Evolutionary conservation across 2,329 filamentous ascomycete genomes (phyloP).

Genomic region (Chaetomium sp.): DNA sequence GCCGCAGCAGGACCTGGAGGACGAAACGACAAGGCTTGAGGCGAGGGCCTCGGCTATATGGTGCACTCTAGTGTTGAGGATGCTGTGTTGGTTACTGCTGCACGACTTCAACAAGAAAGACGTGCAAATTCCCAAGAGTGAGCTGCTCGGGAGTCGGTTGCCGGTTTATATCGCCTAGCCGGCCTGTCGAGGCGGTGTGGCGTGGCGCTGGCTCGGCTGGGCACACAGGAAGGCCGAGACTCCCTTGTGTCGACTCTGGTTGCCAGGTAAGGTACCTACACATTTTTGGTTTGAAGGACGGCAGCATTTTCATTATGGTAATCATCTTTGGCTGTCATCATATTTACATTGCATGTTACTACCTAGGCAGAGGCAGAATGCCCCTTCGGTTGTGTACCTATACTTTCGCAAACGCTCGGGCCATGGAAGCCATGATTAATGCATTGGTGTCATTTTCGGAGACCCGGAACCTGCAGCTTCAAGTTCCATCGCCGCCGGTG

Average conservation of each 20-base stretch:
- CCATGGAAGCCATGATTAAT: not conserved
- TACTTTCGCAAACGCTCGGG: not conserved
- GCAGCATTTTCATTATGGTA: not conserved
- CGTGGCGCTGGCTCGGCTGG: not conserved
- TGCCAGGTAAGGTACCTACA: too few species aligned
- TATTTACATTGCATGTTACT: not conserved
- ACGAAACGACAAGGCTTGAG: constrained; percentile 22
- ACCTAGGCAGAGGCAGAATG: not conserved
- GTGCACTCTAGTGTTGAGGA: constrained; percentile 58
- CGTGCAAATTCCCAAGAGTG: constrained; percentile 55
- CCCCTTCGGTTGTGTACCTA: not conserved
- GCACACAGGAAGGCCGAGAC: not conserved
- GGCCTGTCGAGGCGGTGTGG: not conserved
- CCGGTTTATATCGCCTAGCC: constrained; percentile 55
- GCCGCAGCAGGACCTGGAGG: constrained; percentile 6
- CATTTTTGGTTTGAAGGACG: not conserved
- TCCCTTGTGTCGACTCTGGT: not conserved
- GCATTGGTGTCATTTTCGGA: not conserved
- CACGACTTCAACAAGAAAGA: constrained; percentile 61
- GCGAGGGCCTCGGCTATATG: constrained; percentile 47
- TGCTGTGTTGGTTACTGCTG: constrained; percentile 61
- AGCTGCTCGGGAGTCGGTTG: constrained; percentile 57
- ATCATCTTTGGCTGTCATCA: not conserved
- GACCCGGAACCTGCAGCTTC: not conserved
- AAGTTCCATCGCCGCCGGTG: not conserved